A percentile compares a stretch with the other conserved stretches of the same genome.
Evolutionary conservation across 2,329 filamentous ascomycete genomes (phyloP).

Genomic region (Penicillium capsulatum): DNA sequence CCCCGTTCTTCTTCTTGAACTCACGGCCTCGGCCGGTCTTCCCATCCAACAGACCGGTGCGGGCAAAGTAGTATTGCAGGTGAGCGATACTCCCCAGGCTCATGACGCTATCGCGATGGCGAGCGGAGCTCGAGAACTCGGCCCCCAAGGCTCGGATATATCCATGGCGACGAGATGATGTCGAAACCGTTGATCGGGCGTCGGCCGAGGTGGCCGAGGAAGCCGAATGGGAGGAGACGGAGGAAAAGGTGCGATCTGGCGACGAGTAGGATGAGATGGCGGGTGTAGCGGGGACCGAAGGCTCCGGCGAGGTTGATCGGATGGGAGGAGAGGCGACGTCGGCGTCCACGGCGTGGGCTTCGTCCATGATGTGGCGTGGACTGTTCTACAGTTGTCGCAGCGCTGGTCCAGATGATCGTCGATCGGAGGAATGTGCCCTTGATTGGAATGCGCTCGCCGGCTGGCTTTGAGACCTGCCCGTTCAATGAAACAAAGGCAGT

Average conservation of each 20-base stretch:
- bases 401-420: background rate
- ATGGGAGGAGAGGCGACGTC: slow-evolving; percentile 21
- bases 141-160: slow-evolving; percentile 86
- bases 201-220: slow-evolving; percentile 43
- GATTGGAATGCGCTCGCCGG: background rate
- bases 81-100: slow-evolving; percentile 95
- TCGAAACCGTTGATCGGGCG: slow-evolving; percentile 42
- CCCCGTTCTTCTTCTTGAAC: slow-evolving; percentile 51
- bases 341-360: slow-evolving; percentile 15
- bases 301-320: slow-evolving; percentile 39
- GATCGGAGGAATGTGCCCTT: background rate
- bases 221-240: slow-evolving; percentile 44
- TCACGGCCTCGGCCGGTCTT: slow-evolving; percentile 83
- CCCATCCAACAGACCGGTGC: slow-evolving; percentile 87
- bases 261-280: slow-evolving; percentile 44
- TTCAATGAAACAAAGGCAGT: too few relatives aligned
- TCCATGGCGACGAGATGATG: slow-evolving; percentile 60
- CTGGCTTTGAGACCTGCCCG: background rate
- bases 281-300: slow-evolving; percentile 41
- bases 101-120: slow-evolving; percentile 89
- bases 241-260: slow-evolving; percentile 45
- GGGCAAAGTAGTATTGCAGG: slow-evolving; percentile 95
- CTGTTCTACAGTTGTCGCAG: slow-evolving; percentile 13
- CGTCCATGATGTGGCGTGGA: slow-evolving; percentile 26
- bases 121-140: slow-evolving; percentile 84